Conservation (phyloP, 2,329 filamentous ascomycete species). For the Colletotrichum liaoningense region DNA sequence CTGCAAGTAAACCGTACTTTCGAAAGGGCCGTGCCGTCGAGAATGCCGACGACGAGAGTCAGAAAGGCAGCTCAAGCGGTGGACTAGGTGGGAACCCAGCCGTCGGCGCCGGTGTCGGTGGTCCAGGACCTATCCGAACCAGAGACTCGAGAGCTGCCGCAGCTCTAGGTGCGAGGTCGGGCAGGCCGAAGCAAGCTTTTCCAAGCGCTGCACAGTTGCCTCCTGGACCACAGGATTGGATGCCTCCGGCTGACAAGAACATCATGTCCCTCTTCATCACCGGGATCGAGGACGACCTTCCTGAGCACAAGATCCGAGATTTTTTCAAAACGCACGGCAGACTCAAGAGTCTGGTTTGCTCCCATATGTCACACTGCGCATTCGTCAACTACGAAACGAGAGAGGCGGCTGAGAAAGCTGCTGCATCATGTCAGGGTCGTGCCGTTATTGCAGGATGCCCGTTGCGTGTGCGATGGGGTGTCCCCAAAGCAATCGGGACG, state of each 20-base stretch:
- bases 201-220: conserved; percentile 79
- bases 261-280: conserved; percentile 96
- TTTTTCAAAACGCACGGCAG: conserved; percentile 92
- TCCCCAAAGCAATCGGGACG: conserved; percentile 89
- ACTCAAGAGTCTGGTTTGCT: conserved; percentile 92
- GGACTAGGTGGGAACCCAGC: conserved; percentile 55
- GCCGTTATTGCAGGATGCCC: conserved; percentile 93
- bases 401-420: conserved; percentile 86
- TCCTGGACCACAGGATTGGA: conserved; percentile 85
- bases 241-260: conserved; percentile 84
- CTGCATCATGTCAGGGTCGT: conserved; percentile 85
- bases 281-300: conserved; percentile 94
- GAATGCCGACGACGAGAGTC: conserved; percentile 52
- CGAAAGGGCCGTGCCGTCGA: conserved; percentile 85
- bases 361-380: conserved; percentile 96
- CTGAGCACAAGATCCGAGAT: conserved; percentile 89
- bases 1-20: conserved; percentile 95
- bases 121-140: conserved; percentile 83
- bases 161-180: conserved; percentile 60
- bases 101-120: conserved; percentile 68
- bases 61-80: conserved; percentile 41
- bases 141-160: conserved; percentile 68
- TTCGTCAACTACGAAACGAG: conserved; percentile 95
- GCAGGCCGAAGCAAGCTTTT: conserved; percentile 67
- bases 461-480: conserved; percentile 89